These are phyloP conservation scores for Vitis hybrid DNA, from an alignment of 177 flowering plant species.

Conservation along the genomic window DNA sequence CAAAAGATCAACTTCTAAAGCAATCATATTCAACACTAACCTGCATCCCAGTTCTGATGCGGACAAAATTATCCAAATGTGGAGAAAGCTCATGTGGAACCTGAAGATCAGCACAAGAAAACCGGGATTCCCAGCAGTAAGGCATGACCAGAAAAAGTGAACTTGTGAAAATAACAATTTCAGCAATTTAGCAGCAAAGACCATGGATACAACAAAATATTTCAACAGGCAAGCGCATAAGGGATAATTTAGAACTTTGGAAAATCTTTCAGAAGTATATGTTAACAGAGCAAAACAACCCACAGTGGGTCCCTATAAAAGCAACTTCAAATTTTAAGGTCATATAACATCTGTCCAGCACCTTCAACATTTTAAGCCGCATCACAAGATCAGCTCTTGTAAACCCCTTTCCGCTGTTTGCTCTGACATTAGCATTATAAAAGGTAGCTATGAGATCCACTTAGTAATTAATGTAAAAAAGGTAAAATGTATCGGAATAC, in stretches of 20 bases:
- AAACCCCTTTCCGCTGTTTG: conserved; percentile 61
- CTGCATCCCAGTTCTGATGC: conserved; percentile 86
- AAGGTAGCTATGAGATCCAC: conserved; percentile 5
- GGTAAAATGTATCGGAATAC: conserved; percentile 29
- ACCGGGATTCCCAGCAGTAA: too few species aligned
- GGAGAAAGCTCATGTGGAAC: conserved; percentile 72
- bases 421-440: conserved; percentile 52
- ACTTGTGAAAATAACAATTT: too few species aligned
- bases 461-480: not conserved
- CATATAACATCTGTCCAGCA: conserved; percentile 13
- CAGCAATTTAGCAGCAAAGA: too few species aligned
- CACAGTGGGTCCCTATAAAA: not conserved
- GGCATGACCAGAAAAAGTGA: too few species aligned
- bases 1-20: not conserved
- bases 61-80: conserved; percentile 76
- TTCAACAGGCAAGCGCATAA: too few species aligned
- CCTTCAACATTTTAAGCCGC: conserved; percentile 64
- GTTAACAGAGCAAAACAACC: not conserved
- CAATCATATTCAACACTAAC: conserved; percentile 25
- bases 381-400: conserved; percentile 67
- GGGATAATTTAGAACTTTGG: too few species aligned
- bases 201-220: too few species aligned
- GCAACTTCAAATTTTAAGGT: not conserved
- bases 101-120: conserved; percentile 35
- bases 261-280: not conserved